Evolutionary conservation across 1,284 basidiomycete species (phyloP).

Genomic region (Afroboletus lepidellus): DNA sequence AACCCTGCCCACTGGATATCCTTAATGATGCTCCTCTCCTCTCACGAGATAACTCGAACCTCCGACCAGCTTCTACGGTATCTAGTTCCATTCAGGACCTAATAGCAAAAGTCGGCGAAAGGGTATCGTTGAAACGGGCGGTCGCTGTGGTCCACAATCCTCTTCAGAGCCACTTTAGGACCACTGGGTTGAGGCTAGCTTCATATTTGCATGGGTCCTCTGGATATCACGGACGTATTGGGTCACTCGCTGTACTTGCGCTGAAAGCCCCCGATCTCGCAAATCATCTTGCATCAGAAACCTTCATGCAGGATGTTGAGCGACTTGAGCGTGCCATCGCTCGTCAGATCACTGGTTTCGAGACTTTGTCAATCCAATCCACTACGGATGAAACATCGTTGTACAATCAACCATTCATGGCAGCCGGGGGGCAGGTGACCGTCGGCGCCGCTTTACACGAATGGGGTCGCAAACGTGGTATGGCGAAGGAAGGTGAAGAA

Average conservation of each 20-base stretch:
- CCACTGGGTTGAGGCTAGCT: conserved; percentile 61
- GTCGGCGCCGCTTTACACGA: conserved; percentile 62
- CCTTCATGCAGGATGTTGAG: conserved; percentile 54
- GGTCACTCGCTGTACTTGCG: conserved; percentile 63
- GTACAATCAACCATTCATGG: conserved; percentile 83
- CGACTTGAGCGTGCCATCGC: conserved; percentile 77
- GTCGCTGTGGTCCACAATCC: conserved; percentile 65
- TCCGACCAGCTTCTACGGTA: conserved; percentile 54
- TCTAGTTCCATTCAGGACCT: conserved; percentile 74
- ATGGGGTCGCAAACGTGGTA: conserved; percentile 65
- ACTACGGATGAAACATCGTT: conserved; percentile 59
- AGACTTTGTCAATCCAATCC: conserved; percentile 60
- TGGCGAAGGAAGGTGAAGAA: conserved; percentile 41
- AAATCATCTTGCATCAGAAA: conserved; percentile 42
- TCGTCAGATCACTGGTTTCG: conserved; percentile 85
- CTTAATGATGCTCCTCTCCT: conserved; percentile 71
- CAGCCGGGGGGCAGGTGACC: conserved; percentile 54
- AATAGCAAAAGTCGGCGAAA: conserved; percentile 88
- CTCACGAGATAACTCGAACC: conserved; percentile 41
- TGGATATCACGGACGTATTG: conserved; percentile 66
- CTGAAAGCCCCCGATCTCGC: conserved; percentile 50
- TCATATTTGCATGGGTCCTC: conserved; percentile 78
- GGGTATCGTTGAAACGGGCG: conserved; percentile 79
- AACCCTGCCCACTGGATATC: conserved; percentile 46
- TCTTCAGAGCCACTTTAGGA: conserved; percentile 38